phyloP scores from a whole-genome alignment of 768 basidiomycete genomes.

The Suillus ampliporus region DNA sequence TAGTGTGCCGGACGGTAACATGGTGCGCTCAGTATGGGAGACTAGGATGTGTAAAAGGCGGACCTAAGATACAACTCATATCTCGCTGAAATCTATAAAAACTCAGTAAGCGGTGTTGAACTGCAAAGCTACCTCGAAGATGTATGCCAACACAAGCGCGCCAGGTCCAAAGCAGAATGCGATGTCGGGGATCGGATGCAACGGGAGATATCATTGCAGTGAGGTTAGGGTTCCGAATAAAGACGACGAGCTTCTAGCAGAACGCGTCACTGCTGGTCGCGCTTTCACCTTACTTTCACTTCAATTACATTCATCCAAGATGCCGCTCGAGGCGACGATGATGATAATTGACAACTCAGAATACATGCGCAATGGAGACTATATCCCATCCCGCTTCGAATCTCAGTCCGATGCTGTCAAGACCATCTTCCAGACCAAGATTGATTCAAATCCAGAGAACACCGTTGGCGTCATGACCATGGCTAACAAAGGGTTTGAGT shows the following conservation, averaged over 20 bases:
- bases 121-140: too few relatives aligned
- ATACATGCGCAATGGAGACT: constrained; percentile 96
- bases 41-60: constrained; percentile 84
- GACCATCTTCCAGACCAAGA: constrained; percentile 90
- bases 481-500: constrained; percentile 87
- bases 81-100: too few relatives aligned
- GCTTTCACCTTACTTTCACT: constrained; percentile 8
- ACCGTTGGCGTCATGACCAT: constrained; percentile 98
- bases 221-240: constrained; percentile 9
- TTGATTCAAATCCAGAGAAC: constrained; percentile 95
- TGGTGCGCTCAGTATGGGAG: constrained; percentile 79
- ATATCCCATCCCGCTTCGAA: constrained; percentile 82
- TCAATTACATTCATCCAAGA: constrained; percentile 43
- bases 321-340: constrained; percentile 98
- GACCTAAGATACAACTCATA: constrained; percentile 65
- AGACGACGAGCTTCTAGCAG: constrained; percentile 2
- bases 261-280: constrained; percentile 7
- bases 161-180: too few relatives aligned
- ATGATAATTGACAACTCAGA: constrained; percentile 98
- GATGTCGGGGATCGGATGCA: too few relatives aligned
- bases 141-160: too few relatives aligned
- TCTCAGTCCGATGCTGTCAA: constrained; percentile 94
- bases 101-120: too few relatives aligned
- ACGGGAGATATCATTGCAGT: too few relatives aligned
- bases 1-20: constrained; percentile 79